phyloP scores from a whole-genome alignment of 2,329 filamentous ascomycete genomes.

The Alternaria brassicicola region DNA sequence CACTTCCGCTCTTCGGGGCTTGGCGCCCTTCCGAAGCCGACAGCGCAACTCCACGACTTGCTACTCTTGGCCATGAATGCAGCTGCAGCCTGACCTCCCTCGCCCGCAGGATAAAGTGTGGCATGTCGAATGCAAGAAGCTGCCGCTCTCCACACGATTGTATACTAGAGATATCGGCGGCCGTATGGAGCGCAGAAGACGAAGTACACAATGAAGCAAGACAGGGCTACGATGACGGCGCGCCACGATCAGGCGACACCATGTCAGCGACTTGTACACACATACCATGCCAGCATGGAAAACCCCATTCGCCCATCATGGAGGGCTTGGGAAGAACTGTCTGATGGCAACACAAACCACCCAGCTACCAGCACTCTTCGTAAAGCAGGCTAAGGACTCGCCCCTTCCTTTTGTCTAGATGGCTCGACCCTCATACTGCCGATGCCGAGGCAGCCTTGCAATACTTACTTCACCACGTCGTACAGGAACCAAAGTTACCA shows the following conservation, averaged over 20 bases:
- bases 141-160: too few species aligned
- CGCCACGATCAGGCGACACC: neutral
- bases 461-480: neutral
- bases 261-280: neutral
- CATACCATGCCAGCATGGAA: fast-evolving
- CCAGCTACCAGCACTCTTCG: neutral
- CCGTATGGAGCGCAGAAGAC: too few species aligned
- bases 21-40: constrained; percentile 11
- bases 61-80: too few species aligned
- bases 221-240: too few species aligned
- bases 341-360: too few species aligned
- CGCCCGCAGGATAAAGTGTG: too few species aligned
- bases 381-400: neutral
- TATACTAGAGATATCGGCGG: too few species aligned
- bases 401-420: neutral
- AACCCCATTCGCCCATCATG: neutral
- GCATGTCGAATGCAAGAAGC: too few species aligned
- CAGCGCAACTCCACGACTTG: constrained; percentile 10
- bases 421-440: neutral
- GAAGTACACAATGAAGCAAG: too few species aligned
- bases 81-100: too few species aligned
- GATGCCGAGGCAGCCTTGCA: neutral
- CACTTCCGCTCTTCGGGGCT: constrained; percentile 12
- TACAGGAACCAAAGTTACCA: neutral
- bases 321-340: neutral